phyloP scores from a whole-genome alignment of 257 asterid species.

The Linderniella brevidens region DNA sequence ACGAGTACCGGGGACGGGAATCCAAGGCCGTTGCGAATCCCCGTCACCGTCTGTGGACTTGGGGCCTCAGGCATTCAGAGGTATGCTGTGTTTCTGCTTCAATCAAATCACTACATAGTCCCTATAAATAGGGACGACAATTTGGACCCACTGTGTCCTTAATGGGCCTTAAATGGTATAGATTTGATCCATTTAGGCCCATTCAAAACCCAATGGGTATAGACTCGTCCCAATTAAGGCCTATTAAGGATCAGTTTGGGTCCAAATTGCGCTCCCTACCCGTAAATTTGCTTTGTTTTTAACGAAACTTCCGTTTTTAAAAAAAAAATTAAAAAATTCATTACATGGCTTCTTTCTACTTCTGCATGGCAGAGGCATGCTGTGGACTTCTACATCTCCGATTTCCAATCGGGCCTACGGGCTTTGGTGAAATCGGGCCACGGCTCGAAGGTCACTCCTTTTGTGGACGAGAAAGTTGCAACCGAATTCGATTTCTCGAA shows the following conservation, averaged over 20 bases:
- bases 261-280: too few species aligned
- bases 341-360: background rate
- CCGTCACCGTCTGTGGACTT: conserved; percentile 47
- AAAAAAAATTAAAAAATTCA: too few species aligned
- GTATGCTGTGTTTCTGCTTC: conserved; percentile 15
- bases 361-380: conserved; percentile 38
- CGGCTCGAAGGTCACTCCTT: conserved; percentile 45
- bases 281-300: too few species aligned
- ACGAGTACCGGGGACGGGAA: conserved; percentile 64
- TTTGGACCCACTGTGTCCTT: too few species aligned
- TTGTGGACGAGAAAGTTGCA: conserved; percentile 39
- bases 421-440: conserved; percentile 55
- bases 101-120: conserved; percentile 1
- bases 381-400: conserved; percentile 51
- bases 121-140: too few species aligned
- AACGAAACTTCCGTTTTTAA: too few species aligned
- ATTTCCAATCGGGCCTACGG: conserved; percentile 52
- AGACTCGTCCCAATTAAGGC: too few species aligned
- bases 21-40: conserved; percentile 40
- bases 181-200: too few species aligned
- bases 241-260: too few species aligned
- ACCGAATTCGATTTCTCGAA: conserved; percentile 34
- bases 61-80: conserved; percentile 57
- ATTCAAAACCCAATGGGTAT: too few species aligned
- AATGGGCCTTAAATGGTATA: too few species aligned